Evolutionary conservation across 2,329 filamentous ascomycete species (phyloP), one percentile per base, ranked within the genome.

Genomic region (Alternaria gaisen): DNA sequence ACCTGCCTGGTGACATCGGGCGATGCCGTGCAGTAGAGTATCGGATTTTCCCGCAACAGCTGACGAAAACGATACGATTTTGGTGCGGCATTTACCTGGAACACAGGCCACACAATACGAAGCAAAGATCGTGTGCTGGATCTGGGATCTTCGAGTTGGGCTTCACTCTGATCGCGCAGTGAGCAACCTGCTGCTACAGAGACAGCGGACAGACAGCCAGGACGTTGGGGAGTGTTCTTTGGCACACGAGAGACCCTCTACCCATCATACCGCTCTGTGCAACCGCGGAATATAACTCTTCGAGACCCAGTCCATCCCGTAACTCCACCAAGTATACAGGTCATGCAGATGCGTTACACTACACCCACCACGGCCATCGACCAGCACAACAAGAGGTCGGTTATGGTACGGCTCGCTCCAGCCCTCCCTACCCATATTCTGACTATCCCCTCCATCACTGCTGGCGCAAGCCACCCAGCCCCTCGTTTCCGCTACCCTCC

Each of bases 381-480:
- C 46, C 30, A 22, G 18, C 30, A 32, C 30, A 48, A 11, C 46
- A 34, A 24, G 18, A 36, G 34, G 14, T 22, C 28, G 46, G 46
- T 38, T 24, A 18, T 50, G 46, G 46, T 36, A 36, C 46, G 46
- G 46, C 22, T 50, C 46, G 46, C 46, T 38, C 46, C 46, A 50
- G 32, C 32, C 40, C 20, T 42, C 12, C 12, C 20, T 42, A 16
- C 20, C 46, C 30, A 36, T 24, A 50, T 14, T 50, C 46, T 12
- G 20, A 36, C 8, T 34, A 11, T 22, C 20, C 46, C 46, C 11
- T 36, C 46, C 46, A 16, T 50, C 20, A 50, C 46, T 36, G 14
- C 46, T 20, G 46, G 32, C 32, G 20, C 46, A 50, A 50, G 46
- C 46, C 4, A 38, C 20, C 30, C 46, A 36, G 46, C 46, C 46